Percentiles rank a stretch among this genome's conserved stretches.
These are phyloP conservation scores for Zoysia matrella DNA, from an alignment of 202 grass and related monocot species.

Conservation along the genomic window DNA sequence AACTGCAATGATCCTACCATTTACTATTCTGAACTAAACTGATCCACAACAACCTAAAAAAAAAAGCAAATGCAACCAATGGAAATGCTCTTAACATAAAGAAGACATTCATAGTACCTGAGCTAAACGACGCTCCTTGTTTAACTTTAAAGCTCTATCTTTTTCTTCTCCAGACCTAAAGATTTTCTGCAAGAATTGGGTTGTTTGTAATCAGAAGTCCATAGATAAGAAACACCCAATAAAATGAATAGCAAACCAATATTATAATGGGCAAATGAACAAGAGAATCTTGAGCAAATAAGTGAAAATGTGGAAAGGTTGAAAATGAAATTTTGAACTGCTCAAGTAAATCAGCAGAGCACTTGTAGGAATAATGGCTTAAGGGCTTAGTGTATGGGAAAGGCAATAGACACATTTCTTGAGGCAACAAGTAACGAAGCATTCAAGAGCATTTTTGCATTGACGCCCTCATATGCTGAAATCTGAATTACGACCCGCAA, in stretches of 20 bases:
- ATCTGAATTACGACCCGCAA: slow-evolving; percentile 4
- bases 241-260: not conserved
- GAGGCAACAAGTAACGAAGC: not conserved
- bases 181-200: slow-evolving; percentile 64
- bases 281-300: not conserved
- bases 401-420: not conserved
- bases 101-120: slow-evolving; percentile 46
- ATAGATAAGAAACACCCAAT: not conserved
- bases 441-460: not conserved
- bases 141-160: slow-evolving; percentile 77
- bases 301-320: not conserved
- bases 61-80: too few species aligned
- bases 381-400: not conserved
- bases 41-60: not conserved
- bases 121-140: slow-evolving; percentile 78
- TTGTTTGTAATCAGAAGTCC: slow-evolving; percentile 21
- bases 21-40: not conserved
- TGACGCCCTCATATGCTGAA: not conserved
- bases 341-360: not conserved
- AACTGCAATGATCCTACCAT: not conserved
- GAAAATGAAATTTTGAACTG: not conserved
- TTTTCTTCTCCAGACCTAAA: slow-evolving; percentile 76
- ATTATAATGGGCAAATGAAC: not conserved
- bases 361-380: not conserved
- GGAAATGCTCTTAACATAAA: not conserved